phyloP scores from a whole-genome alignment of 2,329 filamentous ascomycete genomes.

The Talaromyces rugulosus region DNA sequence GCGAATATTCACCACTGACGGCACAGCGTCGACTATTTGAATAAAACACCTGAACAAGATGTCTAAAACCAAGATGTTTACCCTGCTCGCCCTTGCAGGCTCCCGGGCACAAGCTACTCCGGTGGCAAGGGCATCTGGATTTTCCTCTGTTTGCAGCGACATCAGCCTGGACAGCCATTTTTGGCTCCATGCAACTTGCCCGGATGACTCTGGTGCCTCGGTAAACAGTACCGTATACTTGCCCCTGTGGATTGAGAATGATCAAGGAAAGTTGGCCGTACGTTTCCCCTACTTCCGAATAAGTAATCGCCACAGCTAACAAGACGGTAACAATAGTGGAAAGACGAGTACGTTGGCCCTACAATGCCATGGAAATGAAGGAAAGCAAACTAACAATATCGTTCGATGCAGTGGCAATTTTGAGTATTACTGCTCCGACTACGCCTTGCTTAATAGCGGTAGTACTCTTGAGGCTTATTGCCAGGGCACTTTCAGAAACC shows the following conservation, averaged over 20 bases:
- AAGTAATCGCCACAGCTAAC: not conserved
- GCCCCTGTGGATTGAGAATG: conserved; percentile 6
- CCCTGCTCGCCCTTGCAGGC: not conserved
- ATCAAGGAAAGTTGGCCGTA: conserved; percentile 7
- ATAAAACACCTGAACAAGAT: not conserved
- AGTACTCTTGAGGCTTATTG: conserved; percentile 1
- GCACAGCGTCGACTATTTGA: not conserved
- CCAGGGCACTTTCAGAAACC: not conserved
- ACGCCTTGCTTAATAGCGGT: not conserved
- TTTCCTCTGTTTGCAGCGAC: conserved; percentile 11
- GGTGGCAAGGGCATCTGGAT: not conserved
- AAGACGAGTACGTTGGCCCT: not conserved
- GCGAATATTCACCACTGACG: not conserved
- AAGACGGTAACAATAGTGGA: not conserved
- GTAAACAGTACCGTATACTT: conserved; percentile 16
- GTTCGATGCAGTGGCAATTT: conserved; percentile 2
- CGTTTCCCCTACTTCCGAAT: not conserved
- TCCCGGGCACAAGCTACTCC: not conserved
- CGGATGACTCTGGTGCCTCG: conserved; percentile 1
- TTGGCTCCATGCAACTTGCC: conserved; percentile 14
- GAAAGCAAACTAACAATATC: not conserved
- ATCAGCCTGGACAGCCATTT: conserved; percentile 6
- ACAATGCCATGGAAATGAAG: not conserved
- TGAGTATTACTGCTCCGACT: not conserved
- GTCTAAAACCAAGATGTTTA: not conserved